Conservation (phyloP, 345 rosid species). For the Populus tremula region DNA sequence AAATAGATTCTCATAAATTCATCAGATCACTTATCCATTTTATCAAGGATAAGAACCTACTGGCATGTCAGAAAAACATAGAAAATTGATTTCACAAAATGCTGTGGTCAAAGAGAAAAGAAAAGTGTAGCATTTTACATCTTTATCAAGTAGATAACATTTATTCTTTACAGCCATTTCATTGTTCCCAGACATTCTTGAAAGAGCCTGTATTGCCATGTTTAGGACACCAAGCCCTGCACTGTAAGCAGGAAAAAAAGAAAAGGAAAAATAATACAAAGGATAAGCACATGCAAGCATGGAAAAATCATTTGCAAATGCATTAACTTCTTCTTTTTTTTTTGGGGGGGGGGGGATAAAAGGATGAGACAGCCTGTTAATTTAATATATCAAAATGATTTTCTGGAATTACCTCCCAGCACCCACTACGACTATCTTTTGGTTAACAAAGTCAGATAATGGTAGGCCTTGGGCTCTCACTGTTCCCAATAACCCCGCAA, state of each 20-base stretch:
- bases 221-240: slow-evolving; percentile 97
- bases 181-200: slow-evolving; percentile 71
- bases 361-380: neutral
- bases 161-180: slow-evolving; percentile 47
- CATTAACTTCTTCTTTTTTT: neutral
- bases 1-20: neutral
- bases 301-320: neutral
- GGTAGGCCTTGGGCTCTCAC: slow-evolving; percentile 94
- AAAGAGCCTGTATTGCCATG: slow-evolving; percentile 71
- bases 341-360: neutral
- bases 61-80: neutral
- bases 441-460: slow-evolving; percentile 72
- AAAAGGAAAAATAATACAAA: slow-evolving; percentile 8
- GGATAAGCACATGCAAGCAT: neutral
- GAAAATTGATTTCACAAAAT: neutral
- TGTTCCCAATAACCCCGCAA: slow-evolving; percentile 89
- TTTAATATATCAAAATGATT: neutral
- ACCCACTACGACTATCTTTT: slow-evolving; percentile 98
- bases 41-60: neutral
- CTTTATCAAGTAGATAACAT: slow-evolving; percentile 85
- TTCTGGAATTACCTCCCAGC: slow-evolving; percentile 81
- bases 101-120: slow-evolving; percentile 10
- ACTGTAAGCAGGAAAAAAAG: slow-evolving; percentile 45
- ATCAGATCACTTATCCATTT: neutral
- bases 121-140: slow-evolving; percentile 46